Evolutionary conservation across 2,329 filamentous ascomycete genomes (phyloP).

Genomic region (Monosporascus sp.): DNA sequence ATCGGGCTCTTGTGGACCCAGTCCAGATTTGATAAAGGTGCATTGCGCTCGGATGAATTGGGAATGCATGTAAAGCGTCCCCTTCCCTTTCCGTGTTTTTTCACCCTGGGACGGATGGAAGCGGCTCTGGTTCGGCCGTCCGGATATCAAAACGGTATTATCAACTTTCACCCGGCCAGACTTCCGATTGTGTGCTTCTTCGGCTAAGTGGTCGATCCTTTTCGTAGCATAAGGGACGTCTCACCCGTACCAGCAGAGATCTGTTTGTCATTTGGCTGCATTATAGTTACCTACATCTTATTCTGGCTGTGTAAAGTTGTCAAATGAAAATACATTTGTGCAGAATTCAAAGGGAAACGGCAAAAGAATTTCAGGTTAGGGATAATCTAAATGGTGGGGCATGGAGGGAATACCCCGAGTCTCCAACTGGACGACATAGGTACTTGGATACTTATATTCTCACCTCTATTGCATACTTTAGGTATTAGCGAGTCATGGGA

Average conservation of each 20-base stretch:
- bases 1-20: neutral
- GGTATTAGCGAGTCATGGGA: too few relatives aligned
- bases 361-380: neutral
- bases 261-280: neutral
- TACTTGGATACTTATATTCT: too few relatives aligned
- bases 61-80: neutral
- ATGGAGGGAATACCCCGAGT: too few relatives aligned
- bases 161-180: neutral
- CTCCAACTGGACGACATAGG: too few relatives aligned
- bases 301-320: neutral
- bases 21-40: too few relatives aligned
- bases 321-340: too few relatives aligned
- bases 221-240: neutral
- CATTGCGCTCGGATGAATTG: too few relatives aligned
- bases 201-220: neutral
- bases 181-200: neutral
- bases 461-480: too few relatives aligned
- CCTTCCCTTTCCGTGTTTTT: neutral
- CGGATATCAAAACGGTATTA: neutral
- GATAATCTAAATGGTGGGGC: neutral
- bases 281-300: neutral
- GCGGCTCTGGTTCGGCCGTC: neutral
- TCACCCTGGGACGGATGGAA: neutral
- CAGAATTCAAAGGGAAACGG: too few relatives aligned
- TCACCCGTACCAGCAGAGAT: neutral